Percentiles rank a stretch among this genome's conserved stretches.
Conservation (phyloP, 2,329 filamentous ascomycete genomes). For the Colletotrichum graminicola region DNA sequence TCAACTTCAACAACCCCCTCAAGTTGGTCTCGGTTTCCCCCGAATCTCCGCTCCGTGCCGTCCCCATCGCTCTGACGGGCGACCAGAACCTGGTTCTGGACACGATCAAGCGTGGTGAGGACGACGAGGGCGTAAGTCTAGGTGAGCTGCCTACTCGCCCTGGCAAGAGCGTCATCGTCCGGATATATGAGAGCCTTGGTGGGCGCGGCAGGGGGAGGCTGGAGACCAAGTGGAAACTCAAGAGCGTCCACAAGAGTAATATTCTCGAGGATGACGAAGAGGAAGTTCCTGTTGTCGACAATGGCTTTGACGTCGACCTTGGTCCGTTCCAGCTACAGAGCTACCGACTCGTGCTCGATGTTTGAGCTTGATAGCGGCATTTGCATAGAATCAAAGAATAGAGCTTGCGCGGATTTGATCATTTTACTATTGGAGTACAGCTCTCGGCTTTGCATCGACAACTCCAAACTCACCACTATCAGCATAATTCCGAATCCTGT, state of each 20-base stretch:
- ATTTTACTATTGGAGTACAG: neutral
- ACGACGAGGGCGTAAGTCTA: conserved; percentile 55
- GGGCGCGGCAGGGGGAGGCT: conserved; percentile 69
- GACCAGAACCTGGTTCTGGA: conserved; percentile 68
- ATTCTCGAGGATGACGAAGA: conserved; percentile 74
- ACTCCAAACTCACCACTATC: neutral
- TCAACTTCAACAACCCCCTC: conserved; percentile 76
- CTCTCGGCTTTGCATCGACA: neutral
- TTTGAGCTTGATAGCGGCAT: neutral
- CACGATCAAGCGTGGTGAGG: conserved; percentile 72
- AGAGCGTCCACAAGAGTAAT: conserved; percentile 72
- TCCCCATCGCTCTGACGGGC: conserved; percentile 63
- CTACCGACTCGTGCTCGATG: conserved; percentile 56
- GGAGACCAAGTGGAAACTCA: conserved; percentile 61
- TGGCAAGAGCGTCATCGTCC: conserved; percentile 65
- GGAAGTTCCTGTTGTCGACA: conserved; percentile 54
- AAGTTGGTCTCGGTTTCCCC: conserved; percentile 44
- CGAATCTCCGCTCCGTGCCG: neutral
- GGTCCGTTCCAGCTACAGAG: conserved; percentile 72
- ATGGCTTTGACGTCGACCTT: conserved; percentile 58
- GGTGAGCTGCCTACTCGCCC: conserved; percentile 24
- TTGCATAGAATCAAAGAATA: neutral
- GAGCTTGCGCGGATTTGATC: neutral
- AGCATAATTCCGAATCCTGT: no score
- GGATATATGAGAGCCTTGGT: conserved; percentile 74